Evolutionary conservation across 2,329 filamentous ascomycete species (phyloP).

Genomic region (Pseudogymnoascus sp.): DNA sequence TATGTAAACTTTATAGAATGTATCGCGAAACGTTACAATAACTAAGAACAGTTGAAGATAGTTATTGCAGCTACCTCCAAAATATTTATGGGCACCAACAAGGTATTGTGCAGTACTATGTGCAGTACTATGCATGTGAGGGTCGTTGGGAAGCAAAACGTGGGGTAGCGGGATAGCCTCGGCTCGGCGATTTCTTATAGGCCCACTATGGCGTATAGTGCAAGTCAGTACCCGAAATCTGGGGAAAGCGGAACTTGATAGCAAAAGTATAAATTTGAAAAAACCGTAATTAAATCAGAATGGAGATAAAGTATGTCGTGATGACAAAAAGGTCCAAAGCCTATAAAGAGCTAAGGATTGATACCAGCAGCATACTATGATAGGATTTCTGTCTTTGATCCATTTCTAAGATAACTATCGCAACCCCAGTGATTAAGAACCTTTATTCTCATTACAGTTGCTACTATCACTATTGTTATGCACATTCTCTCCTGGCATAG

Average conservation of each 20-base stretch:
- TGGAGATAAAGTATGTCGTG: not conserved
- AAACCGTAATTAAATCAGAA: not conserved
- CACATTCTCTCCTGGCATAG: too few relatives aligned
- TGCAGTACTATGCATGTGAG: not conserved
- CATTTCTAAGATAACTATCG: too few relatives aligned
- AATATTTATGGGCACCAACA: not conserved
- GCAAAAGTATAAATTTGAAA: not conserved
- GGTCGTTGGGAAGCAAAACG: not conserved
- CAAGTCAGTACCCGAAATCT: not conserved
- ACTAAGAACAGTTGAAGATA: not conserved
- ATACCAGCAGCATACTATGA: too few relatives aligned
- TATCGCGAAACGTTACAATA: not conserved
- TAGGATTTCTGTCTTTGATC: too few relatives aligned
- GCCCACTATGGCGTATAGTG: not conserved
- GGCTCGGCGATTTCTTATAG: conserved; percentile 8
- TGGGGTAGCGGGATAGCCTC: conserved; percentile 1
- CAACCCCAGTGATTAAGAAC: too few relatives aligned
- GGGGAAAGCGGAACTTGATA: not conserved
- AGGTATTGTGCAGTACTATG: not conserved
- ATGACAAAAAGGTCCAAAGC: not conserved
- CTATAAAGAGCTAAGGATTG: too few relatives aligned
- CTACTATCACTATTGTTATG: too few relatives aligned
- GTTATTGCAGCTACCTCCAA: not conserved
- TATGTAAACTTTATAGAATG: not conserved
- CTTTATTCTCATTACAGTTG: too few relatives aligned